Evolutionary conservation across 805 yeast genomes (phyloP).

Genomic region (Kodamaea nitidulidarum): DNA sequence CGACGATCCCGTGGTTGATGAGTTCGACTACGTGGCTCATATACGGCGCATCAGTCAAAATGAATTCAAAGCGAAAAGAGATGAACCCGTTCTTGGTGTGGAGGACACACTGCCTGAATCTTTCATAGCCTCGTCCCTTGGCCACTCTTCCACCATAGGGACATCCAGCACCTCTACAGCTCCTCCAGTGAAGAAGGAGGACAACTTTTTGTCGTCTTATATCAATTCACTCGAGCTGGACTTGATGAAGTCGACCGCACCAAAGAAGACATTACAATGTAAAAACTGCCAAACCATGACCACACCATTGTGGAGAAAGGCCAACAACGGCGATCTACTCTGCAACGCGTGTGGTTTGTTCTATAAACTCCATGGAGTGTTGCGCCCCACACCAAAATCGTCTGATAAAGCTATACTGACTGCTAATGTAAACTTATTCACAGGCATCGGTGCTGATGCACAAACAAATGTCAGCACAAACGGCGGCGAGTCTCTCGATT

Average conservation of each 20-base stretch:
- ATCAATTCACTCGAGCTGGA: slow-evolving; percentile 38
- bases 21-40: slow-evolving; percentile 45
- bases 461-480: slow-evolving; percentile 1
- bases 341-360: slow-evolving; percentile 47
- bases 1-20: slow-evolving; percentile 32
- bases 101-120: slow-evolving; percentile 2
- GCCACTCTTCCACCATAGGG: slow-evolving; percentile 2
- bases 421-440: slow-evolving; percentile 23
- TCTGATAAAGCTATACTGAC: slow-evolving; percentile 18
- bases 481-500: slow-evolving; percentile 15
- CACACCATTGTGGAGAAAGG: slow-evolving; percentile 44
- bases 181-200: slow-evolving; percentile 11
- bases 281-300: slow-evolving; percentile 42
- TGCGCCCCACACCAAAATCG: slow-evolving; percentile 32
- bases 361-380: slow-evolving; percentile 42
- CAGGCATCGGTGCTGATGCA: slow-evolving; percentile 10
- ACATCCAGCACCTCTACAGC: slow-evolving; percentile 1
- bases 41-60: slow-evolving; percentile 40
- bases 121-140: slow-evolving; percentile 10
- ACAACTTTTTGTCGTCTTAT: slow-evolving; percentile 33
- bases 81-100: slow-evolving; percentile 11
- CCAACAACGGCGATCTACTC: slow-evolving; percentile 38
- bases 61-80: slow-evolving; percentile 19
- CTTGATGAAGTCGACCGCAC: slow-evolving; percentile 20
- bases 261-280: slow-evolving; percentile 28